Conservation (phyloP, 306 rosid genomes). For the Sphenostylis stenocarpa region DNA sequence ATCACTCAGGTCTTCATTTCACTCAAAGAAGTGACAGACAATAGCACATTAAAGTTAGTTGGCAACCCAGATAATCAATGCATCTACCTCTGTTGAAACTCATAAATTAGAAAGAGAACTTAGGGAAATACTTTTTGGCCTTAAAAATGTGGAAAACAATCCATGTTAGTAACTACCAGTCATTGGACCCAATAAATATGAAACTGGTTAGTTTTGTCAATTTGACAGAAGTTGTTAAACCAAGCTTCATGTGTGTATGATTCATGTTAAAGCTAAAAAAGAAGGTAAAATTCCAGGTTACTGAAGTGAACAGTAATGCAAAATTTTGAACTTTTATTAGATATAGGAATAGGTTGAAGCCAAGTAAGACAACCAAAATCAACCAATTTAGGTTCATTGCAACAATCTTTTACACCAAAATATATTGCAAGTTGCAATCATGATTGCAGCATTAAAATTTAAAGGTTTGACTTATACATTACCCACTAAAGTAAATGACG, state of each 20-base stretch:
- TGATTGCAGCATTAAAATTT: neutral
- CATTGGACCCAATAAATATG: neutral
- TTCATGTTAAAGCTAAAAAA: neutral
- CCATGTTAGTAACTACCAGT: neutral
- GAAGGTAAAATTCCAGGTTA: neutral
- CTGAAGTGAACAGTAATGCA: neutral
- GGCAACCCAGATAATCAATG: constrained; percentile 1
- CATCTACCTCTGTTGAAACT: neutral
- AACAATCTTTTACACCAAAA: neutral
- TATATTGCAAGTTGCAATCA: neutral
- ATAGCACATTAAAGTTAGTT: neutral
- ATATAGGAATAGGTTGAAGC: neutral
- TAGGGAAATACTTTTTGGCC: neutral
- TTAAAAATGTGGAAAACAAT: neutral
- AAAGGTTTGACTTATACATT: neutral
- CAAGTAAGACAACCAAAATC: constrained; percentile 1
- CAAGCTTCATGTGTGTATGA: constrained; percentile 6
- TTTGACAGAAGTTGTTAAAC: neutral
- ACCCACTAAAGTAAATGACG: constrained; percentile 8
- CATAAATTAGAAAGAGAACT: neutral
- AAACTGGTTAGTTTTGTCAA: neutral
- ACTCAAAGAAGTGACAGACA: neutral
- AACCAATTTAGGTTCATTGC: constrained; percentile 18
- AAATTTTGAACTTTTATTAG: neutral
- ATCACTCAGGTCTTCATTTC: neutral